Percentiles rank a stretch among this genome's conserved stretches.
phyloP scores from a whole-genome alignment of 345 rosid genomes.

The Salix purpurea region DNA sequence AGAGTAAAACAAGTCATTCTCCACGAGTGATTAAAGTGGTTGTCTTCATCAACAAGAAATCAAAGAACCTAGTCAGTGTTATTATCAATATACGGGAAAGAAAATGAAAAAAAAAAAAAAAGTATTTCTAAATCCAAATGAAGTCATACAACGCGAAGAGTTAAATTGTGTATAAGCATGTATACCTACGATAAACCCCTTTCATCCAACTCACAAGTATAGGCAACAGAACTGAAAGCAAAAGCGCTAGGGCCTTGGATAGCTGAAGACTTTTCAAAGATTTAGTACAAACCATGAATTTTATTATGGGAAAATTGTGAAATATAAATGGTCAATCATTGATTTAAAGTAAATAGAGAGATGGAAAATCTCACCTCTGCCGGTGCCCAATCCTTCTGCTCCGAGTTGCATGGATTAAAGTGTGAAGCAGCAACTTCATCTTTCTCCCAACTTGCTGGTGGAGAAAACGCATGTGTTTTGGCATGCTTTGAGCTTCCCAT shows the following conservation, averaged over 20 bases:
- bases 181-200: not conserved
- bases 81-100: not conserved
- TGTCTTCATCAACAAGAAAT: not conserved
- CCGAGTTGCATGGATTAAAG: slow-evolving; percentile 1
- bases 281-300: not conserved
- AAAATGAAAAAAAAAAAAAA: not conserved
- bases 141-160: not conserved
- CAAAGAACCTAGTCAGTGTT: not conserved
- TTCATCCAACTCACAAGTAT: not conserved
- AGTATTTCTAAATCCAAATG: not conserved
- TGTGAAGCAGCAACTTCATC: slow-evolving; percentile 12
- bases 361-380: slow-evolving; percentile 27
- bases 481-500: slow-evolving; percentile 31
- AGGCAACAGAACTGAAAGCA: not conserved
- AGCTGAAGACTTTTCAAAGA: not conserved
- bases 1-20: not conserved
- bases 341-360: not conserved
- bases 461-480: slow-evolving; percentile 29
- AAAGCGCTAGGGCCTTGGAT: not conserved
- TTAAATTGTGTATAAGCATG: not conserved
- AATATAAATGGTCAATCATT: not conserved
- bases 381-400: slow-evolving; percentile 1
- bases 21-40: not conserved
- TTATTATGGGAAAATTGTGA: not conserved
- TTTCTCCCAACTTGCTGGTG: slow-evolving; percentile 21